Evolutionary conservation across 345 rosid species (phyloP), one percentile per base, ranked within the genome.

Genomic region (Conringia planisiliqua): DNA sequence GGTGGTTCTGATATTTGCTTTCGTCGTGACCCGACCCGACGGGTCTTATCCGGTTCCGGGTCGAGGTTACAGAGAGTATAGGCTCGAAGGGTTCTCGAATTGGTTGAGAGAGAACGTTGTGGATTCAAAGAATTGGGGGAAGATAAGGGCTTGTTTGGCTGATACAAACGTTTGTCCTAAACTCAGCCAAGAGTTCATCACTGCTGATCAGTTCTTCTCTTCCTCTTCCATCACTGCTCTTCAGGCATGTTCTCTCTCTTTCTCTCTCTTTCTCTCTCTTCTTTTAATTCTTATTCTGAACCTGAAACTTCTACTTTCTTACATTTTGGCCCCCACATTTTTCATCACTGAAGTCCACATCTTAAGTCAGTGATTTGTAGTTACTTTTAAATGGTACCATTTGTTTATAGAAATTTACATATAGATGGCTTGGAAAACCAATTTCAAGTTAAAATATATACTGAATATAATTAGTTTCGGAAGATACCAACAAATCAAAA

Each of bases 31-130:
- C 38, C 84, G 89, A 62, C 77, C 83, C 16, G 96, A 93, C 10
- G 98, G 97, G 10, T 79, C 92, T 70, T 80, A 74, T 58, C 48
- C n/a, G 24, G 89, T 91, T 9, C 87, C 90, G 13, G 97, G 97
- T 9, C 79, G 84, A 38, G 87, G 78, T 20, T 93, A 82, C 42
- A 83, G 57, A 62, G 98, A 93, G 85, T 89, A 86, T 55, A 79
- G 87, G 62, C 88, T 93, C 12, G 85, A 84, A 22, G 87, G 88
- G 32, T 93, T 83, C 73, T 89, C 96, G 1, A 29, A 77, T n/a
- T 91, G 98, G 98, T 58, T 93, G 30, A 83, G 82, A 69, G 68
- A 85, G 54, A 93, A 91, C 48, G 79, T 86, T 1, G 91, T 86
- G 1, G 79, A 87, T 72, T 71, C 85, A 4, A 80, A 84, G 78